A percentile compares a stretch with the other conserved stretches of the same genome.
Evolutionary conservation across 345 rosid genomes (phyloP).

Genomic region (Cardamine occulta): DNA sequence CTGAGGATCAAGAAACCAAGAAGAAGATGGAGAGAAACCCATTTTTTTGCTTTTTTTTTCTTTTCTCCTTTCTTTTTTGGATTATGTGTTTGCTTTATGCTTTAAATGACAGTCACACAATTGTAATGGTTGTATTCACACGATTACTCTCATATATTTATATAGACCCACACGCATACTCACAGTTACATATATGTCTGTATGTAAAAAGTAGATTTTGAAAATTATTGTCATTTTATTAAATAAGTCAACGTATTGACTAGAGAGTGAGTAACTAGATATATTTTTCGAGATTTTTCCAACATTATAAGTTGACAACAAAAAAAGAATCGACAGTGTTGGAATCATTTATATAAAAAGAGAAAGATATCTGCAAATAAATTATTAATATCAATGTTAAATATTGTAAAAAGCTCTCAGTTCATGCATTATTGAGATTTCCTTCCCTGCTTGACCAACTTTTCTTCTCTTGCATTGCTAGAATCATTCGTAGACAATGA

Average conservation of each 20-base stretch:
- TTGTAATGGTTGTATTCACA: conserved; percentile 44
- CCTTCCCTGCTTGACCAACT: conserved; percentile 14
- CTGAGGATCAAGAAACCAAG: conserved; percentile 58
- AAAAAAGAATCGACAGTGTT: neutral
- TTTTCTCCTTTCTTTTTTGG: conserved; percentile 8
- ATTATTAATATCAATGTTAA: neutral
- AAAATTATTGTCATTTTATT: neutral
- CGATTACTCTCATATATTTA: conserved; percentile 37
- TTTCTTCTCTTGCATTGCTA: neutral
- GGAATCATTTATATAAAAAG: conserved; percentile 16
- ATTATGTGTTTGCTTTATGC: conserved; percentile 40
- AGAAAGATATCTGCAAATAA: conserved; percentile 18
- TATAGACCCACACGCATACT: conserved; percentile 47
- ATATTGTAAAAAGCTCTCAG: neutral
- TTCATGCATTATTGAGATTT: conserved; percentile 13
- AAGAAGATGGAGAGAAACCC: conserved; percentile 50
- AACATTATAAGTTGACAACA: neutral
- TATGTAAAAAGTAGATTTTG: neutral
- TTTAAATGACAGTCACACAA: conserved; percentile 45
- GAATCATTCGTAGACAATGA: neutral
- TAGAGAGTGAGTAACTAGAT: neutral
- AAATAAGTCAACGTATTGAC: conserved; percentile 21
- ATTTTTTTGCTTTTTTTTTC: conserved; percentile 21
- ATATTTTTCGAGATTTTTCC: neutral
- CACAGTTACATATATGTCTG: conserved; percentile 20